Conservation (phyloP, 2,329 filamentous ascomycete genomes). For the Coleophoma crateriformis region DNA sequence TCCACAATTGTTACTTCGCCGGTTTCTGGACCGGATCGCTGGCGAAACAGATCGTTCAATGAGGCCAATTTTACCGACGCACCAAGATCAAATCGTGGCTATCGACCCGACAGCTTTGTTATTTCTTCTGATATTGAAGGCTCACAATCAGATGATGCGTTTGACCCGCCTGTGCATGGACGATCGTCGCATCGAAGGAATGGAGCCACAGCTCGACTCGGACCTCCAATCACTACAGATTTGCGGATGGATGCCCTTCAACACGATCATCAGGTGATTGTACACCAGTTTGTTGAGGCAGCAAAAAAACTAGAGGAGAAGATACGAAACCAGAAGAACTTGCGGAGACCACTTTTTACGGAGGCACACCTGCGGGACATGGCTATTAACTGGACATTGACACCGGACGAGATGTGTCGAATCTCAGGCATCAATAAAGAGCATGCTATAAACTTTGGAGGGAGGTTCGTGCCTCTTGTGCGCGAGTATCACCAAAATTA, state of each 20-base stretch:
- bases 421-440: conserved; percentile 59
- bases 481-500: conserved; percentile 40
- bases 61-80: conserved; percentile 24
- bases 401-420: conserved; percentile 52
- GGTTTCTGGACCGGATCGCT: conserved; percentile 38
- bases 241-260: conserved; percentile 46
- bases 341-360: conserved; percentile 58
- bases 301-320: conserved; percentile 56
- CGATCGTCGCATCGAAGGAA: too few relatives aligned
- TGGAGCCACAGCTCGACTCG: conserved; percentile 31
- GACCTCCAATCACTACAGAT: conserved; percentile 54
- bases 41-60: conserved; percentile 28
- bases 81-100: conserved; percentile 2
- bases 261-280: conserved; percentile 55
- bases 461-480: conserved; percentile 54
- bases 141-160: background rate
- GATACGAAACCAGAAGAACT: conserved; percentile 52
- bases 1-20: conserved; percentile 67
- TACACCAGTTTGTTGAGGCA: conserved; percentile 59
- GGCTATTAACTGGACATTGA: conserved; percentile 63
- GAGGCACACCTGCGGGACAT: conserved; percentile 67
- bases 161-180: too few relatives aligned
- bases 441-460: conserved; percentile 57
- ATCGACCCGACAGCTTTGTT: conserved; percentile 42
- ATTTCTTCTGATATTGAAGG: conserved; percentile 33